Evolutionary conservation across 345 rosid species (phyloP).

Genomic region (Orychophragmus violaceus): DNA sequence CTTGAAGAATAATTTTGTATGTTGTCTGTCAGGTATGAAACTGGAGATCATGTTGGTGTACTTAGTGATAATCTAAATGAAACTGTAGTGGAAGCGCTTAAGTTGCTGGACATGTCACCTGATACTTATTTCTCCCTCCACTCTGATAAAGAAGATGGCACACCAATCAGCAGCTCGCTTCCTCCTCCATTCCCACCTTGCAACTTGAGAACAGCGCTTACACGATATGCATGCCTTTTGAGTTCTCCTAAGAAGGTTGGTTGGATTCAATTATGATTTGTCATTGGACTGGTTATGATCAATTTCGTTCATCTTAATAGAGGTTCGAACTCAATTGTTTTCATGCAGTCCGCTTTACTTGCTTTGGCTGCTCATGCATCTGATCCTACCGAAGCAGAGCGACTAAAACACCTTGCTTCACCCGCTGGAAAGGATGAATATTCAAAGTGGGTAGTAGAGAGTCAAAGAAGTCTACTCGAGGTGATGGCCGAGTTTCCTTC

Average conservation of each 20-base stretch:
- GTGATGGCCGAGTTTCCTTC: conserved; percentile 95
- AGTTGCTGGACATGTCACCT: conserved; percentile 63
- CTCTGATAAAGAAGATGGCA: conserved; percentile 82
- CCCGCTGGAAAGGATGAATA: conserved; percentile 99
- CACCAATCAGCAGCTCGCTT: conserved; percentile 73
- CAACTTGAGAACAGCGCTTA: conserved; percentile 69
- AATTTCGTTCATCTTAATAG: background rate
- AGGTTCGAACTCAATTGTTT: conserved; percentile 10
- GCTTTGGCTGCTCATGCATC: conserved; percentile 96
- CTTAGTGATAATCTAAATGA: conserved; percentile 66
- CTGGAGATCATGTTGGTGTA: conserved; percentile 74
- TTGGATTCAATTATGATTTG: background rate
- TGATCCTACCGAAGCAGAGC: conserved; percentile 85
- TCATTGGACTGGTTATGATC: too few species aligned
- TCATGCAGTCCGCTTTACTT: conserved; percentile 67
- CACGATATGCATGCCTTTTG: conserved; percentile 79
- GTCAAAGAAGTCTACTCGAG: conserved; percentile 95
- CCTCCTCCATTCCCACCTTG: conserved; percentile 88
- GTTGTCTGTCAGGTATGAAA: conserved; percentile 59
- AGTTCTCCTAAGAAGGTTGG: conserved; percentile 90
- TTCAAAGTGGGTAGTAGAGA: conserved; percentile 74
- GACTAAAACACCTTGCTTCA: conserved; percentile 73
- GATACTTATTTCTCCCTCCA: conserved; percentile 83
- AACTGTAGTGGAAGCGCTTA: conserved; percentile 82
- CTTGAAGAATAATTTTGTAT: background rate